Evolutionary conservation across 2,329 filamentous ascomycete species (phyloP), one percentile per base, ranked within the genome.

Genomic region (Dactylellina parvicollis): DNA sequence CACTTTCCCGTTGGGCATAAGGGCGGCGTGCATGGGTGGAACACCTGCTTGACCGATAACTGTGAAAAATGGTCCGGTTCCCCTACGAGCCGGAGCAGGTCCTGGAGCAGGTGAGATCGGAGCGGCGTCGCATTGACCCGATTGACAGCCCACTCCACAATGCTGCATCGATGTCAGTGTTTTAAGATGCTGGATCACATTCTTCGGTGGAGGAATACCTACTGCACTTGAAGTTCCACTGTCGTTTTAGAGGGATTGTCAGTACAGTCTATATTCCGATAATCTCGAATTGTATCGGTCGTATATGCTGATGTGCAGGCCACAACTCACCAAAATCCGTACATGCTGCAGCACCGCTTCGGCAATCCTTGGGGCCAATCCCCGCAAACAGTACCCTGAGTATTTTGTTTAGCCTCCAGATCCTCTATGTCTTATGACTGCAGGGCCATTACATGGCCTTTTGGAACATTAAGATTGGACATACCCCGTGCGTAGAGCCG

Each of bases 11-110:
- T 88, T 87, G 12, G 82, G 84, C 81, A 88, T 82, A 20, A 88
- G 81, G 76, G 83, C 85, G 74, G 86, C 86, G 76, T 87, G 86
- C 87, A 88, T 88, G 14, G 83, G 86, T 40, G 86, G 86, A n/a
- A 88, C 86, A 75, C 87, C 87, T 57, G 85, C 85, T 66, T 83
- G 80, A 16, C 86, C 86, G 61, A 85, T 81, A 34, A 86, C 78
- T 1, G 79, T 79, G 76, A 87, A 83, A 34, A 79, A 79, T 30
- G 84, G 22, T 10, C 77, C 77, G n/a, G 46, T 36, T 3, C 75
- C 77, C 22, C 62, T 74, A 24, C 75, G 77, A 4, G 71, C 73
- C 1, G 76, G 55, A 18, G 49, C 84, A 32, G 82, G 81, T 50
- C 82, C 83, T 12, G 81, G 77, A 62, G 82, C 82, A 12, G 78